These are phyloP conservation scores for Diaporthe amygdali DNA, from an alignment of 2,329 filamentous ascomycete genomes.

Conservation along the genomic window DNA sequence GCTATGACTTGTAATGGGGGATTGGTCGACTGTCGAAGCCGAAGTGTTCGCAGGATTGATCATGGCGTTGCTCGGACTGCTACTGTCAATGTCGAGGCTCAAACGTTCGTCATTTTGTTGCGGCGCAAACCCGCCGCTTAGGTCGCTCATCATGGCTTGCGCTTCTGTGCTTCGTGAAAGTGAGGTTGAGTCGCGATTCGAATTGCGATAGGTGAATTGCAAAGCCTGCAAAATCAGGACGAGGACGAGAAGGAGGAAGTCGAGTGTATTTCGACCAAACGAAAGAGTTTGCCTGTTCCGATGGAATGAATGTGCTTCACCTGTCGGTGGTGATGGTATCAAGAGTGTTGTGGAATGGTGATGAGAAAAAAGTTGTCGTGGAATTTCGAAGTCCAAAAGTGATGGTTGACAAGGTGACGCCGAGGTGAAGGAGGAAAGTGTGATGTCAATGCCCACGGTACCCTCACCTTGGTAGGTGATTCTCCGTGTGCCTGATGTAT, in stretches of 20 bases:
- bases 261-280: neutral
- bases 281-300: too few relatives aligned
- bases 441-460: neutral
- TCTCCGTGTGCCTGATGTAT: neutral
- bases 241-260: neutral
- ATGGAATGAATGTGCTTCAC: neutral
- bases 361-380: neutral
- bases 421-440: neutral
- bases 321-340: neutral
- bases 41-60: neutral
- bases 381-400: neutral
- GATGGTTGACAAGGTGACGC: neutral
- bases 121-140: too few relatives aligned
- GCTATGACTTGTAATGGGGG: neutral
- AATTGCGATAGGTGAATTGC: too few relatives aligned
- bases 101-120: neutral
- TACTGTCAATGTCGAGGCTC: neutral
- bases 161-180: neutral
- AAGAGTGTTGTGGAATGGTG: neutral
- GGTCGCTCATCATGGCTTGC: neutral
- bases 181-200: neutral
- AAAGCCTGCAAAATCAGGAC: neutral
- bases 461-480: too few relatives aligned
- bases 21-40: neutral
- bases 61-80: neutral